Percentiles rank a stretch among this genome's conserved stretches.
Evolutionary conservation across 2,329 filamentous ascomycete genomes (phyloP).

Genomic region (Colletotrichum siamense): DNA sequence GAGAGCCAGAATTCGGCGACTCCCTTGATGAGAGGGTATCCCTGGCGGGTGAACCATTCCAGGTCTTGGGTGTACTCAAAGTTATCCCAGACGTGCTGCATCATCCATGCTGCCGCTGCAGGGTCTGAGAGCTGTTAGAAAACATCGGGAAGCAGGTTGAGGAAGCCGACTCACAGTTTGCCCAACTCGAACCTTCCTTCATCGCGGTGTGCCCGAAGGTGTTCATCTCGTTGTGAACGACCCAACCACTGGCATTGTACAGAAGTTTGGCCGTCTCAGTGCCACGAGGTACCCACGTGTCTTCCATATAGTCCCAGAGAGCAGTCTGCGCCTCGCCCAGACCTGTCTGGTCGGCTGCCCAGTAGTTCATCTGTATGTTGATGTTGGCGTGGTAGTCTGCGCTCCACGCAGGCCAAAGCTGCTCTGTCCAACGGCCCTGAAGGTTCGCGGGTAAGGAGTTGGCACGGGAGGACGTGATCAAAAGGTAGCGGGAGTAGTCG

Average conservation of each 20-base stretch:
- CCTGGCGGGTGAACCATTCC: slow-evolving; percentile 49
- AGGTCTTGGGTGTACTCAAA: slow-evolving; percentile 57
- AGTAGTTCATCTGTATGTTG: slow-evolving; percentile 68
- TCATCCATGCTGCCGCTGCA: slow-evolving; percentile 61
- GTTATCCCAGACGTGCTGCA: slow-evolving; percentile 63
- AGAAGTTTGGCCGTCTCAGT: slow-evolving; percentile 56
- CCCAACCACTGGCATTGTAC: slow-evolving; percentile 61
- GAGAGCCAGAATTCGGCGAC: slow-evolving; percentile 62
- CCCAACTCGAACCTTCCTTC: slow-evolving; percentile 34
- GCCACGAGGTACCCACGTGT: slow-evolving; percentile 60
- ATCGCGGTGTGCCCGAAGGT: slow-evolving; percentile 60
- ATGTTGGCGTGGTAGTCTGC: slow-evolving; percentile 65
- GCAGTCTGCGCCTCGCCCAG: slow-evolving; percentile 49
- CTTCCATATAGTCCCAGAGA: slow-evolving; percentile 57
- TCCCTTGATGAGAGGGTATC: slow-evolving; percentile 59
- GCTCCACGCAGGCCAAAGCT: slow-evolving; percentile 45
- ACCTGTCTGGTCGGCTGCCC: slow-evolving; percentile 59
- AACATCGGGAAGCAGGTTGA: too few species aligned
- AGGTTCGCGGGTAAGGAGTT: slow-evolving; percentile 61
- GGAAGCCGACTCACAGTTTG: slow-evolving; percentile 30
- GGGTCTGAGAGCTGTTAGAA: slow-evolving; percentile 43
- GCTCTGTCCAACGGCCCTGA: slow-evolving; percentile 60
- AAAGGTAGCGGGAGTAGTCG: slow-evolving; percentile 57
- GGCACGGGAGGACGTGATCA: slow-evolving; percentile 58
- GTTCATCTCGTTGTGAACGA: slow-evolving; percentile 63